These are phyloP conservation scores for Pestalotiopsis sp. DNA, from an alignment of 2,329 filamentous ascomycete species.

Conservation along the genomic window DNA sequence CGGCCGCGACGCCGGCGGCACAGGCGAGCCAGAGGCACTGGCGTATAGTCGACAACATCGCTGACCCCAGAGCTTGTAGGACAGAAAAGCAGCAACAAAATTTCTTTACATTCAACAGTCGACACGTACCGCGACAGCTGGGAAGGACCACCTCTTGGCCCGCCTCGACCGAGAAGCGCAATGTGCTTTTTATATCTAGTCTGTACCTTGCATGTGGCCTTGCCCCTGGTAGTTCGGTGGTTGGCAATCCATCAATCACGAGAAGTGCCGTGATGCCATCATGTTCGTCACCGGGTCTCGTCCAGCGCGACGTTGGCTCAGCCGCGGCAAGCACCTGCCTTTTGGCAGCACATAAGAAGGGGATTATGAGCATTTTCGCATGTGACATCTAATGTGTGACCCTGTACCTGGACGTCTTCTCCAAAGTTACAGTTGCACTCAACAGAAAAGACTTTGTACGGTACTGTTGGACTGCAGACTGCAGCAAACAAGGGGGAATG, in stretches of 20 bases:
- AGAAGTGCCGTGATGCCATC: background rate
- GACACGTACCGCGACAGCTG: background rate
- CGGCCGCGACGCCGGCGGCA: background rate
- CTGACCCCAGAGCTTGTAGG: background rate
- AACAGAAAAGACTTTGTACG: background rate
- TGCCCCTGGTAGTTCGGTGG: background rate
- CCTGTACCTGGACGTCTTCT: conserved; percentile 1
- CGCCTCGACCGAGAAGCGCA: background rate
- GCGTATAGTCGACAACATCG: conserved; percentile 23
- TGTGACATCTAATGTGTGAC: conserved; percentile 7
- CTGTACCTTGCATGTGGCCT: conserved; percentile 7
- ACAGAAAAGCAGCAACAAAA: background rate
- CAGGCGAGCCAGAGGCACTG: background rate
- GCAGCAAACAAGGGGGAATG: background rate
- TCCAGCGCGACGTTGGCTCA: background rate
- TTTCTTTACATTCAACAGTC: background rate
- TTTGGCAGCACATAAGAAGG: background rate
- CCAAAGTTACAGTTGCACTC: conserved; percentile 7
- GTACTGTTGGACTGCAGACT: background rate
- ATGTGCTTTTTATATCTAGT: conserved; percentile 15
- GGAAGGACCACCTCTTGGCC: background rate
- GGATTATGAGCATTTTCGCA: background rate
- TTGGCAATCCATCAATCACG: background rate
- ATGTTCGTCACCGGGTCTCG: conserved; percentile 3
- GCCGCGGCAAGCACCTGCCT: conserved; percentile 10